Percentiles rank a stretch among this genome's conserved stretches.
Evolutionary conservation across 768 basidiomycete species (phyloP).

Genomic region (Thelephora ganbajun): DNA sequence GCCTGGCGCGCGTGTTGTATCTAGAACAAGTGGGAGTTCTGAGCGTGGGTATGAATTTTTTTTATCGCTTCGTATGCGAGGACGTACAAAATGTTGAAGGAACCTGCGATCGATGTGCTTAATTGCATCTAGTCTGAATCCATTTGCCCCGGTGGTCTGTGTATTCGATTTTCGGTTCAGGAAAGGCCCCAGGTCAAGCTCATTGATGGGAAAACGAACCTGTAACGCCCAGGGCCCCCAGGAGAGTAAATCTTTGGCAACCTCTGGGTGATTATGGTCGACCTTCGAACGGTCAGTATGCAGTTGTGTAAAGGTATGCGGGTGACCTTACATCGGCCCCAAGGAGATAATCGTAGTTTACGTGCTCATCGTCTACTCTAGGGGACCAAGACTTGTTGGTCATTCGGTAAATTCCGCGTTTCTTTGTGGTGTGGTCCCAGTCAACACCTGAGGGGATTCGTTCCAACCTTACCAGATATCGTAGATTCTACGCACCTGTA

Average conservation of each 20-base stretch:
- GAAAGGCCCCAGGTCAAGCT: background rate
- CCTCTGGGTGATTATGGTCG: conserved; percentile 72
- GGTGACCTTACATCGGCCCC: conserved; percentile 45
- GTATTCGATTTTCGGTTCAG: background rate
- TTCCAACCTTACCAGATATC: background rate
- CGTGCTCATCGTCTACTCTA: conserved; percentile 70
- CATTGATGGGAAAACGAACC: conserved; percentile 13
- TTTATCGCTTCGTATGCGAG: background rate
- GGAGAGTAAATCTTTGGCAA: conserved; percentile 52
- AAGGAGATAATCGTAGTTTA: conserved; percentile 77
- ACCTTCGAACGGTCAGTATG: conserved; percentile 31
- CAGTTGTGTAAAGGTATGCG: background rate
- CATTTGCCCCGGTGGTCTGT: conserved; percentile 54
- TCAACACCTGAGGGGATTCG: conserved; percentile 47
- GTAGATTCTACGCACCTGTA: conserved; percentile 33
- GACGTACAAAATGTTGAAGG: conserved; percentile 50
- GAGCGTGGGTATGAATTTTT: background rate
- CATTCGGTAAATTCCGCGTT: conserved; percentile 61
- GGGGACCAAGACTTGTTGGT: conserved; percentile 71
- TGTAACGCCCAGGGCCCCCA: conserved; percentile 76
- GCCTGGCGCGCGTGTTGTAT: conserved; percentile 35
- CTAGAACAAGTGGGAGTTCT: conserved; percentile 18
- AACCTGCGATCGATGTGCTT: conserved; percentile 76
- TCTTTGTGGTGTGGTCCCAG: conserved; percentile 59
- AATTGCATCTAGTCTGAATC: conserved; percentile 83